Conservation (phyloP, 805 yeast genomes). For the Starmerella vitae region DNA sequence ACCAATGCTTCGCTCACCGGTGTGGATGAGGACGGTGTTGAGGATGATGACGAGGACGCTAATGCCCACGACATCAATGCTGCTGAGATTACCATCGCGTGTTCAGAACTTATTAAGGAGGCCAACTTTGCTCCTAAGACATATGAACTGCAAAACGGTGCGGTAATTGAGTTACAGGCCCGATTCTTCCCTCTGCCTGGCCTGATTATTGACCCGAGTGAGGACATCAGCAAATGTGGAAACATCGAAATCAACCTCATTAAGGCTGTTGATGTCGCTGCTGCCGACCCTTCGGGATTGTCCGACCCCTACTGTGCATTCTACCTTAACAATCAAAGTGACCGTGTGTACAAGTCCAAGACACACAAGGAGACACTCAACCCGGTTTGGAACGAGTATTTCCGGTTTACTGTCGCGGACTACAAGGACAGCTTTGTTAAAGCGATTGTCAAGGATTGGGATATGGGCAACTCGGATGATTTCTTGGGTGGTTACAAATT, state of each 20-base stretch:
- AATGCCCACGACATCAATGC: conserved; percentile 12
- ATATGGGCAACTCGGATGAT: conserved; percentile 81
- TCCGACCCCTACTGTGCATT: conserved; percentile 82
- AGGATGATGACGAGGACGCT: conserved; percentile 28
- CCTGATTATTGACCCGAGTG: conserved; percentile 52
- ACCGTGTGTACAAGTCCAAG: conserved; percentile 56
- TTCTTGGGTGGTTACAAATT: conserved; percentile 52
- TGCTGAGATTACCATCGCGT: conserved; percentile 40
- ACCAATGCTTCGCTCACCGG: conserved; percentile 8
- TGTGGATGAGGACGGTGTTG: conserved; percentile 11
- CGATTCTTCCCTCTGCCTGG: conserved; percentile 67
- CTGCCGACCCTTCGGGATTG: conserved; percentile 86
- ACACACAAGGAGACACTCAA: conserved; percentile 72
- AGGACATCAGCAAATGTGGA: conserved; percentile 66
- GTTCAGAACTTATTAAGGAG: conserved; percentile 22
- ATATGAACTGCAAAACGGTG: conserved; percentile 15
- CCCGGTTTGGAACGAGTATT: conserved; percentile 78
- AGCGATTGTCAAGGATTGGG: conserved; percentile 73
- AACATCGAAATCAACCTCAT: conserved; percentile 45
- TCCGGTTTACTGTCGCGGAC: conserved; percentile 23
- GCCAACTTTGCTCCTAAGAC: conserved; percentile 18
- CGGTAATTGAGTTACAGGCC: conserved; percentile 16
- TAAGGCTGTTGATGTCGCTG: conserved; percentile 52
- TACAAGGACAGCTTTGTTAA: conserved; percentile 19
- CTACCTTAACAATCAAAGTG: conserved; percentile 45